Percentiles rank a stretch among this genome's conserved stretches.
Conservation (phyloP, 129 eudicot species). For the Apium graveolens region DNA sequence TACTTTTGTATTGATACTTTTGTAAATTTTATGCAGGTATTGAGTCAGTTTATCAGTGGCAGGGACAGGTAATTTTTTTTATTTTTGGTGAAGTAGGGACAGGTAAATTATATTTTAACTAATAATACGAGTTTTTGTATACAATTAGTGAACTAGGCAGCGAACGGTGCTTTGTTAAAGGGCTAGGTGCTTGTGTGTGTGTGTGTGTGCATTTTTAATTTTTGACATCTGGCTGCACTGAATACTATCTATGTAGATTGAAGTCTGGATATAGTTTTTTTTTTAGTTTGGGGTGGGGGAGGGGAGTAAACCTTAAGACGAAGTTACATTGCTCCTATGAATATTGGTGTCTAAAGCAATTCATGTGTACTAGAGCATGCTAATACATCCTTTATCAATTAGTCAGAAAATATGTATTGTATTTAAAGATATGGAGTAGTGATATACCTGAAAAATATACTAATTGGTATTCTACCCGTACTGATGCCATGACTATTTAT, state of each 20-base stretch:
- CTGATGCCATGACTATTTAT: background rate
- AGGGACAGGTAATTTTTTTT: conserved; percentile 66
- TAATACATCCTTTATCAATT: too few species aligned
- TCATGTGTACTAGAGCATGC: too few species aligned
- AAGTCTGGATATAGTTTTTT: background rate
- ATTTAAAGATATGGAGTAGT: too few species aligned
- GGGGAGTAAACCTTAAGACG: too few species aligned
- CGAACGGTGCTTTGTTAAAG: background rate
- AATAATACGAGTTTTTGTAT: background rate
- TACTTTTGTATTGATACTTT: background rate
- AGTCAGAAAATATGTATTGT: too few species aligned
- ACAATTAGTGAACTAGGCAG: background rate
- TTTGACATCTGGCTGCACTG: background rate
- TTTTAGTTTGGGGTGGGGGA: too few species aligned
- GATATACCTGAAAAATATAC: too few species aligned
- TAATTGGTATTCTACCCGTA: too few species aligned
- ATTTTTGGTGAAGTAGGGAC: conserved; percentile 26
- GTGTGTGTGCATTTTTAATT: background rate
- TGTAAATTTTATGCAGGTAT: conserved; percentile 49
- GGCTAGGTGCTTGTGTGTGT: background rate
- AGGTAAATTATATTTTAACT: conserved; percentile 37
- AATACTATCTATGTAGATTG: background rate
- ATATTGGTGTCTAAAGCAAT: too few species aligned
- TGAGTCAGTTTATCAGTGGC: conserved; percentile 86
- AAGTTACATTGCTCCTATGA: too few species aligned